Conservation (phyloP, 1,284 basidiomycete genomes). For the Jaminaea rosea region DNA sequence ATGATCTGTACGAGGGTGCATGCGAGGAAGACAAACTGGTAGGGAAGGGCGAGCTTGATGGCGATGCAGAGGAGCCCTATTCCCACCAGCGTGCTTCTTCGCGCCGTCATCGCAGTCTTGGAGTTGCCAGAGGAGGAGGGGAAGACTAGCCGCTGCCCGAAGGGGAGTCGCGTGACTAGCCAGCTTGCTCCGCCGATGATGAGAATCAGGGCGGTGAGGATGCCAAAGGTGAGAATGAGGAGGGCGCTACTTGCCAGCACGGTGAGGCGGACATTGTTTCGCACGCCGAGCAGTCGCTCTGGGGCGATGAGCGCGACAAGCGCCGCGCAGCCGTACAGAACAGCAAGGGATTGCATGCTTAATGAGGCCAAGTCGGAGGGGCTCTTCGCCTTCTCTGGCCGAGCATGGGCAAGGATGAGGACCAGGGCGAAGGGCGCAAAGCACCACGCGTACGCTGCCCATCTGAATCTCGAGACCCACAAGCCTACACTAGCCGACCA, state of each 20-base stretch:
- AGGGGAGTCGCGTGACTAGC: no score
- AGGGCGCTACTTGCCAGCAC: no score
- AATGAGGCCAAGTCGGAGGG: slow-evolving; percentile 1
- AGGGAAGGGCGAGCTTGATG: slow-evolving; percentile 68
- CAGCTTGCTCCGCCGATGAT: no score
- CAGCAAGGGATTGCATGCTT: slow-evolving; percentile 13
- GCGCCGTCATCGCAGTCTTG: no score
- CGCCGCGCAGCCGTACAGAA: slow-evolving; percentile 9
- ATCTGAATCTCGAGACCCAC: slow-evolving; percentile 34
- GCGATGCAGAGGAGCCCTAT: slow-evolving; percentile 61
- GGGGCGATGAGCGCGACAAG: slow-evolving; percentile 7
- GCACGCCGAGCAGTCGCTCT: slow-evolving; percentile 12
- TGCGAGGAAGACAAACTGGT: slow-evolving; percentile 79
- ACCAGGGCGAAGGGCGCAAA: slow-evolving; percentile 13
- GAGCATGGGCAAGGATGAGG: slow-evolving; percentile 1
- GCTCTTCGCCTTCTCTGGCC: slow-evolving; percentile 1
- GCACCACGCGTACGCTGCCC: slow-evolving; percentile 27
- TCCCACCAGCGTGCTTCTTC: no score
- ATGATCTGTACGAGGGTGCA: slow-evolving; percentile 66
- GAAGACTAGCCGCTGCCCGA: no score
- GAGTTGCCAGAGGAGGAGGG: no score
- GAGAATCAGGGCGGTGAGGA: no score
- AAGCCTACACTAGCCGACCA: slow-evolving; percentile 32
- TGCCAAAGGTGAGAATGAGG: no score
- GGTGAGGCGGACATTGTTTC: no score